A percentile compares a stretch with the other conserved stretches of the same genome.
These are phyloP conservation scores for Linanthus parryae DNA, from an alignment of 148 eudicot species.

Conservation along the genomic window DNA sequence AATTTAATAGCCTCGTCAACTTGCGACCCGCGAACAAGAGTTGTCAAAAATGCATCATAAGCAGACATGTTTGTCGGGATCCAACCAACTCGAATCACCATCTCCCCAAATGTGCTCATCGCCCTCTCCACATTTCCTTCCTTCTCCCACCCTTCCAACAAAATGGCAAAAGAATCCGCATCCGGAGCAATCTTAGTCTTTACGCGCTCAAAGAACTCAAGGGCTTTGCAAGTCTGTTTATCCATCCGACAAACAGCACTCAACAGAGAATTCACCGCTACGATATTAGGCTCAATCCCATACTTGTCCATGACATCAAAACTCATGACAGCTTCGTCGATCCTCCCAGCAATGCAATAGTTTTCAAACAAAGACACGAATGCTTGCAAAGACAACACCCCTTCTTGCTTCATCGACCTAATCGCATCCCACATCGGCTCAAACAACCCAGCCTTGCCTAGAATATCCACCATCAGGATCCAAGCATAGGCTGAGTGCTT, in stretches of 20 bases:
- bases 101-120: constrained; percentile 72
- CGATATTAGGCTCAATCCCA: constrained; percentile 58
- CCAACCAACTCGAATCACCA: constrained; percentile 87
- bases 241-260: constrained; percentile 62
- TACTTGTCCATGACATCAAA: constrained; percentile 83
- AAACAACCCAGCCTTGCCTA: constrained; percentile 72
- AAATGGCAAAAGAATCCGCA: constrained; percentile 60
- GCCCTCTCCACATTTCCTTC: constrained; percentile 64
- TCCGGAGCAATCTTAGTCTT: constrained; percentile 59
- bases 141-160: constrained; percentile 80
- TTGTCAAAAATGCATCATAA: constrained; percentile 67
- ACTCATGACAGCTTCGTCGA: constrained; percentile 64
- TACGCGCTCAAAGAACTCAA: constrained; percentile 51
- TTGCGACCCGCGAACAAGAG: constrained; percentile 50
- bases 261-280: constrained; percentile 62
- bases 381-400: constrained; percentile 35
- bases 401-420: constrained; percentile 71
- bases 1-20: constrained; percentile 67
- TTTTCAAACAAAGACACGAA: constrained; percentile 65
- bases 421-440: constrained; percentile 92
- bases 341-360: constrained; percentile 52
- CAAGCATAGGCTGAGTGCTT: constrained; percentile 54
- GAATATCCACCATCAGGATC: constrained; percentile 85
- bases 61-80: constrained; percentile 46
- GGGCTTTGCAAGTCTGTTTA: constrained; percentile 37